Evolutionary conservation across 148 eudicot genomes (phyloP).

Genomic region (Polygonum aviculare): DNA sequence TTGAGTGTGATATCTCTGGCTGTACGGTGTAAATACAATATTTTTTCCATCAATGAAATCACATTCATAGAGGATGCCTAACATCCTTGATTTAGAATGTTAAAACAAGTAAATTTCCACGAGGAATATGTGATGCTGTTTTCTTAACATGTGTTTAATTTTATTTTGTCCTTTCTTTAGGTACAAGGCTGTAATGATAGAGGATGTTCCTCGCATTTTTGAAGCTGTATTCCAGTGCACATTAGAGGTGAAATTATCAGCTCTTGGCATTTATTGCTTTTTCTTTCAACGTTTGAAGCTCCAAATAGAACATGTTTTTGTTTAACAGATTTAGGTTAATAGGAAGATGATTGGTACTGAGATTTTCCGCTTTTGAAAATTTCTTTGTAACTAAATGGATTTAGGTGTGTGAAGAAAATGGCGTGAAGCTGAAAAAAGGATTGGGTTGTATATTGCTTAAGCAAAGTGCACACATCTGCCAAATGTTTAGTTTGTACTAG

Average conservation of each 20-base stretch:
- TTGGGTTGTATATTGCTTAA: too few species aligned
- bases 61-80: not conserved
- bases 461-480: too few species aligned
- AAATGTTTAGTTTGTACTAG: too few species aligned
- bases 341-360: not conserved
- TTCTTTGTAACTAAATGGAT: not conserved
- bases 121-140: not conserved
- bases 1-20: not conserved
- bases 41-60: too few species aligned
- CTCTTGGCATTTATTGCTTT: not conserved
- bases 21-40: too few species aligned
- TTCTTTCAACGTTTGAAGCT: not conserved
- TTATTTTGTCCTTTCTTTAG: constrained; percentile 19
- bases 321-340: too few species aligned
- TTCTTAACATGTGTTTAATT: not conserved
- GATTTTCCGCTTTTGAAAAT: not conserved
- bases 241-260: constrained; percentile 49
- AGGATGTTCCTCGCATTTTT: constrained; percentile 86
- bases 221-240: constrained; percentile 97
- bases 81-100: not conserved
- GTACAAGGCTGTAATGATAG: constrained; percentile 82
- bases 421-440: too few species aligned
- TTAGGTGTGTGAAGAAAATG: not conserved
- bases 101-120: not conserved
- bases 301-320: not conserved